Evolutionary conservation across 2,329 filamentous ascomycete genomes (phyloP), one percentile per base, ranked within the genome.

Genomic region (Talaromyces pinophilus): DNA sequence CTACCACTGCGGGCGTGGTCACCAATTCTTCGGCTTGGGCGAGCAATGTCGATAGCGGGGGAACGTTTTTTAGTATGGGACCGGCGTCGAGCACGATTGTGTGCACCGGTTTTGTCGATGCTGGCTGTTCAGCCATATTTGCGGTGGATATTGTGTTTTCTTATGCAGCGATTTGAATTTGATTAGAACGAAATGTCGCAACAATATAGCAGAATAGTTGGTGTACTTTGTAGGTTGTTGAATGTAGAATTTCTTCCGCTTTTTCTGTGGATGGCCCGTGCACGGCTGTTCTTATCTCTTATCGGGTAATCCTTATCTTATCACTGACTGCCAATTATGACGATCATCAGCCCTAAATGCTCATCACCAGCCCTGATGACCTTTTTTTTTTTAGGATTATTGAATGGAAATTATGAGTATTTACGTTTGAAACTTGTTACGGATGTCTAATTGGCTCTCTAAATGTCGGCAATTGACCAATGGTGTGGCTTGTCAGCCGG

Each of bases 41-140:
- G 62, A 97, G 83, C 11, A 99, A 87, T 0, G 91, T 92, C 55
- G 92, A 96, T 28, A 95, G 87, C 11, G 92, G 84, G 13, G 94
- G 92, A 70, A 95, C 90, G 80, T 97, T 97, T 76, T 94, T 94
- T 78, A 99, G 93, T 68, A 99, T 88, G 7, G 94, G 93, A 30
- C 93, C 94, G 2, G 95, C 91, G 76, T 99, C 95, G 71, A 99
- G 85, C 33, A 98, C 86, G 62, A 98, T 87, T 63, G 90, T 90
- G 81, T 96, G 89, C 60, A 96, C 88, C 0, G 89, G 85, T 76
- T 93, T 97, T 7, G 73, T 52, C 2, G 75, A 64, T 33, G 68
- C 71, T 25, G 73, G 66, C 67, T 70, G 71, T 17, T 75, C 72
- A 61, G 72, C 65, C 72, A 75, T 77, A 48, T 48, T 67, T 62